Evolutionary conservation across 306 rosid species (phyloP).

Genomic region (Pueraria montana): DNA sequence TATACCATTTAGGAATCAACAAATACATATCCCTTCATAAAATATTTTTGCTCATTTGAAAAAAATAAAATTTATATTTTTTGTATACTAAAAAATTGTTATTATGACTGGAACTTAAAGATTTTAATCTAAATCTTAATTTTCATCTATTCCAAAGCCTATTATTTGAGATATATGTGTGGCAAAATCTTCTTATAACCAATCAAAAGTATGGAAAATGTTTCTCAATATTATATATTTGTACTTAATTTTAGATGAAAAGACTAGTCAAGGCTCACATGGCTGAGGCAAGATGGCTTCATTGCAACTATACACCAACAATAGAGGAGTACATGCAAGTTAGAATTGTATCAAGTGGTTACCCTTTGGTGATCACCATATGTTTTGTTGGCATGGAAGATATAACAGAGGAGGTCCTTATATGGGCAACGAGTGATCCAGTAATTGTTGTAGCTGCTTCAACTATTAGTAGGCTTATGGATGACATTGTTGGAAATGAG

Average conservation of each 20-base stretch:
- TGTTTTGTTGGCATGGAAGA: too few relatives aligned
- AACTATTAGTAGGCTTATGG: too few relatives aligned
- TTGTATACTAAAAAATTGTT: not conserved
- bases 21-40: not conserved
- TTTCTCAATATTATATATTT: not conserved
- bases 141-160: not conserved
- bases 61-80: not conserved
- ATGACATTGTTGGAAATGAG: too few relatives aligned
- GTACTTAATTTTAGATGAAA: not conserved
- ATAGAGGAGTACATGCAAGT: too few relatives aligned
- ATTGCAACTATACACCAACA: too few relatives aligned
- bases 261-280: not conserved
- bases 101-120: not conserved
- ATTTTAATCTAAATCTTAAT: not conserved
- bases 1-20: too few relatives aligned
- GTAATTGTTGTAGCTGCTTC: too few relatives aligned
- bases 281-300: conserved; percentile 17
- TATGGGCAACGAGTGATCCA: too few relatives aligned
- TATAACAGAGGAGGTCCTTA: too few relatives aligned
- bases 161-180: not conserved
- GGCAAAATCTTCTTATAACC: not conserved
- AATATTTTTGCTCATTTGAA: not conserved
- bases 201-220: not conserved
- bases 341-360: too few relatives aligned
- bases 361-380: too few relatives aligned